Evolutionary conservation across 1,139 yeast genomes (phyloP).

Genomic region (Suhomyces maxii): DNA sequence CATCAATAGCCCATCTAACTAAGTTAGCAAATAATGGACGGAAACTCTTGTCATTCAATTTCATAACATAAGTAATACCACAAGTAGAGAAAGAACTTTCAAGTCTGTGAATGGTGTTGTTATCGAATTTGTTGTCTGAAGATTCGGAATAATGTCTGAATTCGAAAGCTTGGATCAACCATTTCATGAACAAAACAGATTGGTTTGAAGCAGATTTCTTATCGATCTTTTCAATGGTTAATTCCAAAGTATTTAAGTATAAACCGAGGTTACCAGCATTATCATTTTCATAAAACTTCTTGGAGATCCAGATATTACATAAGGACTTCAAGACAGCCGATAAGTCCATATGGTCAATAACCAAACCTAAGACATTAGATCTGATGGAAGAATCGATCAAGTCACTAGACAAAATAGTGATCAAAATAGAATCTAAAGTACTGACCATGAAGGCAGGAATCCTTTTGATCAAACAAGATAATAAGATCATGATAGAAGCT

Average conservation of each 20-base stretch:
- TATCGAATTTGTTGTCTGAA: constrained; percentile 49
- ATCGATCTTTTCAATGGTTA: constrained; percentile 63
- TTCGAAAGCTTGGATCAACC: constrained; percentile 73
- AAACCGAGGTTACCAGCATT: constrained; percentile 66
- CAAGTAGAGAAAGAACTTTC: constrained; percentile 75
- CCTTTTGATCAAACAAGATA: constrained; percentile 75
- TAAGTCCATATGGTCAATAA: constrained; percentile 69
- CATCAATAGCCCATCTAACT: constrained; percentile 92
- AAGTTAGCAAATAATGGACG: constrained; percentile 86
- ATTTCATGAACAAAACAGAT: constrained; percentile 67
- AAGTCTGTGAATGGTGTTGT: constrained; percentile 74
- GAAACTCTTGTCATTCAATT: constrained; percentile 89
- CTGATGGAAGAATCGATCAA: constrained; percentile 61
- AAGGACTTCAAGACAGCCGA: constrained; percentile 62
- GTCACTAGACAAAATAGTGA: constrained; percentile 56
- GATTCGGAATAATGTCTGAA: constrained; percentile 50
- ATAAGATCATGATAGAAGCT: constrained; percentile 66
- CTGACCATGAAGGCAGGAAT: constrained; percentile 85
- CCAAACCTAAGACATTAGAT: constrained; percentile 60
- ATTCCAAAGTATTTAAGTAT: constrained; percentile 64
- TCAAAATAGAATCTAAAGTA: constrained; percentile 60
- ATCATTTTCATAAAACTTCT: constrained; percentile 33
- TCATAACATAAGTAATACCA: constrained; percentile 78
- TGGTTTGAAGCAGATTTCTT: constrained; percentile 73
- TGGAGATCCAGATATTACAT: constrained; percentile 57